Evolutionary conservation across 176 grass and related monocot genomes (phyloP), one percentile per base, ranked within the genome.

Genomic region (Eragrostis nindensis): DNA sequence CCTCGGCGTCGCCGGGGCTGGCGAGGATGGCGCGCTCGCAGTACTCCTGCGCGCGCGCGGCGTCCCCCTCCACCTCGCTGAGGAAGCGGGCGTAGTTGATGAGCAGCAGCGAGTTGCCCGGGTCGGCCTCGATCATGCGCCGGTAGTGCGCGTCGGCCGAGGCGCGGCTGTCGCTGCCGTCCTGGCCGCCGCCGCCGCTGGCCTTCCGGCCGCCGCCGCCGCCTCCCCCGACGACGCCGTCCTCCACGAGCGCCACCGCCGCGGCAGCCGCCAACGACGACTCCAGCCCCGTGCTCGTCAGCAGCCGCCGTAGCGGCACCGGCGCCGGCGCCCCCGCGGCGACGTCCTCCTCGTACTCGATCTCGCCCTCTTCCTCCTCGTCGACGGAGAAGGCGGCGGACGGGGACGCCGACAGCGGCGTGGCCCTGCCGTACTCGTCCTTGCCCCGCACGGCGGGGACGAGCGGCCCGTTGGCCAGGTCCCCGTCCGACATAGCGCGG

Each of bases 11-110:
- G 50, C 41, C 66, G 21, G 92, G 83, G 70, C 73, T 45, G 19
- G 79, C 79, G 41, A 94, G 22, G 79, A 94, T 91, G 62, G 92
- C 83, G 59, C 88, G 70, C 88, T 91, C 92, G 76, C 76, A 91
- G 86, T 70, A 88, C 82, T 86, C 80, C 39, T 49, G 86, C 66
- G 92, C 88, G 50, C 83, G 63, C 25, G 5, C 75, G 2, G 59
- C 59, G 73, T 94, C 76, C 30, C 88, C 83, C 2, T 48, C 52
- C 38, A 88, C 91, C 63, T 93, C 77, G 48, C 71, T 86, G 60
- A 94, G 77, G 80, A 88, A 94, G 79, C 70, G 65, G 7, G 88
- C 86, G 77, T 94, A 94, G 77, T 94, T 94, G 5, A 71, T 66
- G 3, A 94, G 83, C 44, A 88, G 67, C 65, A 94, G 76, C 36